Evolutionary conservation across 2,329 filamentous ascomycete species (phyloP).

Genomic region (Trichoderma sp.): DNA sequence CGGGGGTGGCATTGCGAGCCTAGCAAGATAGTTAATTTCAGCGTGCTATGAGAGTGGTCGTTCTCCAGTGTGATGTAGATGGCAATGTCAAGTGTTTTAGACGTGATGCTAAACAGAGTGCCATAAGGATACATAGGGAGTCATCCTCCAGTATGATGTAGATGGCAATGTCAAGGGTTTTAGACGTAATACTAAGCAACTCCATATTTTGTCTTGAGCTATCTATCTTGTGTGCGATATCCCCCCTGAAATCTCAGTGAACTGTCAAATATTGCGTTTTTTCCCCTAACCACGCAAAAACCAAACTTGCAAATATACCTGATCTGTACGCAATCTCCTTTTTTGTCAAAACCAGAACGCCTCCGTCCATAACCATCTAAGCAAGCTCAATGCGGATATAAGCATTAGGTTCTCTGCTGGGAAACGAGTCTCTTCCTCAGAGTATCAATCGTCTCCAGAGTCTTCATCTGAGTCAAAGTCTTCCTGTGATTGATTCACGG

Average conservation of each 20-base stretch:
- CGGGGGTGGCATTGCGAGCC: neutral
- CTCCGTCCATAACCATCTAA: too few relatives aligned
- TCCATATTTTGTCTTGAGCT: neutral
- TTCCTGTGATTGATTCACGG: neutral
- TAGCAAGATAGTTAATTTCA: neutral
- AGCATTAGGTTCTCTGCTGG: accelerated
- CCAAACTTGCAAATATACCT: too few relatives aligned
- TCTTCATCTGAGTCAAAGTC: accelerated
- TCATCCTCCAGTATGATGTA: neutral
- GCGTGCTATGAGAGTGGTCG: neutral
- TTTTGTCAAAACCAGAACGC: neutral
- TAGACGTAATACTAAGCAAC: neutral
- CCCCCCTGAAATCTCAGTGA: neutral
- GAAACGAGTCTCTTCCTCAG: too few relatives aligned
- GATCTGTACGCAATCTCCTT: too few relatives aligned
- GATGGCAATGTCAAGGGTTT: neutral
- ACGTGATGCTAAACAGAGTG: neutral
- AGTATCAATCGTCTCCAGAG: neutral
- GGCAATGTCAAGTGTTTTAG: neutral
- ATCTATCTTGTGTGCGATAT: neutral
- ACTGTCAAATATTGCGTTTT: neutral
- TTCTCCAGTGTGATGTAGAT: neutral
- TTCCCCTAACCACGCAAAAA: neutral
- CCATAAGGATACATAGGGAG: too few relatives aligned
- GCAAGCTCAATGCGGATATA: neutral